Base-by-base conservation (phyloP, 2,329 filamentous ascomycete species). In the Cercospora sp. region DNA sequence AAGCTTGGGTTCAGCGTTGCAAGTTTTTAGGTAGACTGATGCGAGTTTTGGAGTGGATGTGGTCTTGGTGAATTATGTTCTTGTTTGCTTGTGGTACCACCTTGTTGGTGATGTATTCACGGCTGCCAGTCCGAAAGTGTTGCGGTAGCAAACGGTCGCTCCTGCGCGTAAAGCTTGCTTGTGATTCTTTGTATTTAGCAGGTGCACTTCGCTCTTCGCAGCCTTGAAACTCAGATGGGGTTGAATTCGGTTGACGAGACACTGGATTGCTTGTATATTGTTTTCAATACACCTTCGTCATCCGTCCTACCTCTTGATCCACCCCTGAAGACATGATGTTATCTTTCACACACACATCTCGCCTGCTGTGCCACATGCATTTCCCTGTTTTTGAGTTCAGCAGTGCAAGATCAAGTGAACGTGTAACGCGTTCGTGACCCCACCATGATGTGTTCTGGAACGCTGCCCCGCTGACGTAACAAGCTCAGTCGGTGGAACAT, bases 371-470 rank as follows among this genome's bases (percentile, higher is more conserved):
- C 7, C 45, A 55, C 61, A 55, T 57, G 32, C 5, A 32, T 30
- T 64, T 34, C 61, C 61, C 30, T 55, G 61, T 64, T 64, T 63
- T 63, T 37, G 37, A 49, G 60, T 62, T 62, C 28, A 28, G 37
- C 60, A 51, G 60, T 16, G 40, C 37, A 60, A 60, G 37, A 37
- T 24, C 30, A 40, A 60, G 58, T 60, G 58, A 24, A 21, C 21
- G 34, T 60, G 57, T 18, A 57, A 57, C 53, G 26, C 21, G 55
- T 26, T 59, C 32, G 58, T 40, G 30, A 60, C 58, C 58, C 58
- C 58, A 60, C 32, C 30, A 37, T 49, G 37, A 43, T 30, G 57
- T 40, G 32, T 40, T 37, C 30, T 59, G 26, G 28, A 13, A 21
- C 26, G n/a, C 30, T 59, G 57, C 57, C 57, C 28, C 57, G 57